Evolutionary conservation across 441 rosid species (phyloP), one percentile per base, ranked within the genome.

Genomic region (Populus hybrid): DNA sequence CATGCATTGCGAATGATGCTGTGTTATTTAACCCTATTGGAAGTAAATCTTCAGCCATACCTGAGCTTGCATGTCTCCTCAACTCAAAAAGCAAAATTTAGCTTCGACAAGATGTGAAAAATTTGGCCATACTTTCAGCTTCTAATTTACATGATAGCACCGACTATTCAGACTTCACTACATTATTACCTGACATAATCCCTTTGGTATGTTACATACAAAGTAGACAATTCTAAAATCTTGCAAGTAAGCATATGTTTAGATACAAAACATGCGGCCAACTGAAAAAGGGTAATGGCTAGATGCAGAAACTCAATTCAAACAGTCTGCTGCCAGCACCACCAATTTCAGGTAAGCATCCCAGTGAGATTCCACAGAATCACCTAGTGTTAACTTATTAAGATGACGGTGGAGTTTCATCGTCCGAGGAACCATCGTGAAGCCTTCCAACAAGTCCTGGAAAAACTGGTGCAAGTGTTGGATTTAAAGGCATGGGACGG

Each of bases 401-500:
- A 7, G 77, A 74, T 18, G 68, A 77, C 16, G 77, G 70, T 20
- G 77, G 70, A 75, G 81, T 76, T 79, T 89, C 92, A 16, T 86
- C 83, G 3, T 83, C 93, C 0, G 86, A 71, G 6, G 86, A 83
- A 74, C 83, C 70, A 23, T 73, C 42, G 12, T 85, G 88, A 67
- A 81, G 87, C 77, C 79, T 84, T 80, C 36, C 83, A 30, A 50
- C 74, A 21, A 80, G 80, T 46, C 81, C 85, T 0, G 95, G 90
- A 63, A 91, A 90, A 66, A 87, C 83, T 5, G 91, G 92, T 0
- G 74, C 82, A 8, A 80, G 77, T 63, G 76, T 67, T 38, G 87
- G 83, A 84, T 75, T 86, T 12, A 74, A 69, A 0, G 87, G 89
- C 73, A 89, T 73, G 3, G 90, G 87, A 8, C 90, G 84, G 10